Conservation (phyloP, 2,329 filamentous ascomycete species). For the Fusarium avenaceum region DNA sequence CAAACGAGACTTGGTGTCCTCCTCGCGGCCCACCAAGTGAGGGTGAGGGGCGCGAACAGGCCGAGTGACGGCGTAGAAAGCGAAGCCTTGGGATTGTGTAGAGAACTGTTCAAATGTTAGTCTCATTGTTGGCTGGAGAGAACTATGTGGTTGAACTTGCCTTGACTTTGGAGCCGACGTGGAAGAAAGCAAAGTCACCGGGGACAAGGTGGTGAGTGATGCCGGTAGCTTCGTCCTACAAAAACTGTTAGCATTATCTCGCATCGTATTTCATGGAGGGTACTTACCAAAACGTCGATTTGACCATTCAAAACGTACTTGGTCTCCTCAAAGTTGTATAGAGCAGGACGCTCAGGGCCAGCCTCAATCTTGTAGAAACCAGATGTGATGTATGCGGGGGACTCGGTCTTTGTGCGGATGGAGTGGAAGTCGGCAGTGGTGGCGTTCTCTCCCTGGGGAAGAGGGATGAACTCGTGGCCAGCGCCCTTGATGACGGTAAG, state of each 20-base stretch:
- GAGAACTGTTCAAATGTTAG: slow-evolving; percentile 38
- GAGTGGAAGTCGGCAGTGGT: slow-evolving; percentile 46
- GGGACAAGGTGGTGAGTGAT: slow-evolving; percentile 43
- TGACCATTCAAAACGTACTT: slow-evolving; percentile 46
- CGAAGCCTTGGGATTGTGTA: slow-evolving; percentile 44
- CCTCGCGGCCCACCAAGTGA: slow-evolving; percentile 43
- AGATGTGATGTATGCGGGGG: slow-evolving; percentile 44
- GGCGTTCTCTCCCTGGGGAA: slow-evolving; percentile 45
- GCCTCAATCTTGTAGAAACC: slow-evolving; percentile 47
- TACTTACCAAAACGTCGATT: slow-evolving; percentile 43
- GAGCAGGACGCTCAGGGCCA: slow-evolving; percentile 40
- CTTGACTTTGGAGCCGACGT: slow-evolving; percentile 47
- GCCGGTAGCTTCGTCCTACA: slow-evolving; percentile 46
- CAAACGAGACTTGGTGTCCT: slow-evolving; percentile 40
- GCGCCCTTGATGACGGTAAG: slow-evolving; percentile 47
- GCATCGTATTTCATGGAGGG: rapidly evolving
- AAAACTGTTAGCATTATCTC: not conserved
- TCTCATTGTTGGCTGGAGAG: not conserved
- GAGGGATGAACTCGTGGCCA: slow-evolving; percentile 45
- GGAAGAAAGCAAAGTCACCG: slow-evolving; percentile 47
- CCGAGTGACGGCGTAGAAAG: slow-evolving; percentile 47
- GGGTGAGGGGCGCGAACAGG: slow-evolving; percentile 43
- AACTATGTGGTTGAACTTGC: slow-evolving; percentile 1
- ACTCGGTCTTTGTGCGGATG: slow-evolving; percentile 46
- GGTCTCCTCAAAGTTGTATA: slow-evolving; percentile 46